Percentiles rank a stretch among this genome's conserved stretches.
These are phyloP conservation scores for Fusarium equiseti DNA, from an alignment of 2,329 filamentous ascomycete species.

Conservation along the genomic window DNA sequence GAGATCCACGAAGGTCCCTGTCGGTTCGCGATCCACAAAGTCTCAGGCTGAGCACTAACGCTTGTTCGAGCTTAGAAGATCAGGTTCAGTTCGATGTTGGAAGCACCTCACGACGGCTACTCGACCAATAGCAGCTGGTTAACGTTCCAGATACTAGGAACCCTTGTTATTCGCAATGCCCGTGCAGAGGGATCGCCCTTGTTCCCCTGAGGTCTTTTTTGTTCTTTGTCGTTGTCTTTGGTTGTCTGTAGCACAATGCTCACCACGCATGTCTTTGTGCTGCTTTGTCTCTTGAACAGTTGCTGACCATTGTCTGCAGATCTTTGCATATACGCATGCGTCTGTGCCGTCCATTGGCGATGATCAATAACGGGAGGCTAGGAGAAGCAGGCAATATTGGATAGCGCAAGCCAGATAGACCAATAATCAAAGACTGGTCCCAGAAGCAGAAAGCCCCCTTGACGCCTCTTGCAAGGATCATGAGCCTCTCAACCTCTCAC, in stretches of 20 bases:
- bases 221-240: constrained; percentile 5
- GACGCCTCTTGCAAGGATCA: constrained; percentile 31
- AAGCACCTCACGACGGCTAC: constrained; percentile 1
- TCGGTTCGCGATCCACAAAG: constrained; percentile 27
- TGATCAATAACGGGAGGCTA: constrained; percentile 26
- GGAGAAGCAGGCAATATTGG: constrained; percentile 16
- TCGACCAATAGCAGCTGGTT: constrained; percentile 21
- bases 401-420: constrained; percentile 25
- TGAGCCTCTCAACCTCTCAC: constrained; percentile 31
- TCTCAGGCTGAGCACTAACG: constrained; percentile 40
- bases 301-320: not conserved
- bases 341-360: constrained; percentile 19
- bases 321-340: constrained; percentile 14
- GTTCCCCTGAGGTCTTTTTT: constrained; percentile 31
- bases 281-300: constrained; percentile 6
- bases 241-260: constrained; percentile 10
- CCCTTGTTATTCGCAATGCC: constrained; percentile 20
- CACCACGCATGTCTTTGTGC: constrained; percentile 16
- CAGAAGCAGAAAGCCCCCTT: constrained; percentile 6
- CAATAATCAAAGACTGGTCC: constrained; percentile 22
- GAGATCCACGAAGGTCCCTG: constrained; percentile 14
- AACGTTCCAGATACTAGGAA: constrained; percentile 6
- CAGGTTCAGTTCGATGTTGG: constrained; percentile 11
- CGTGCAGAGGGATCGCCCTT: constrained; percentile 15
- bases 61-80: constrained; percentile 8